These are phyloP conservation scores for Alnus glutinosa DNA, from an alignment of 306 rosid genomes.

Conservation along the genomic window DNA sequence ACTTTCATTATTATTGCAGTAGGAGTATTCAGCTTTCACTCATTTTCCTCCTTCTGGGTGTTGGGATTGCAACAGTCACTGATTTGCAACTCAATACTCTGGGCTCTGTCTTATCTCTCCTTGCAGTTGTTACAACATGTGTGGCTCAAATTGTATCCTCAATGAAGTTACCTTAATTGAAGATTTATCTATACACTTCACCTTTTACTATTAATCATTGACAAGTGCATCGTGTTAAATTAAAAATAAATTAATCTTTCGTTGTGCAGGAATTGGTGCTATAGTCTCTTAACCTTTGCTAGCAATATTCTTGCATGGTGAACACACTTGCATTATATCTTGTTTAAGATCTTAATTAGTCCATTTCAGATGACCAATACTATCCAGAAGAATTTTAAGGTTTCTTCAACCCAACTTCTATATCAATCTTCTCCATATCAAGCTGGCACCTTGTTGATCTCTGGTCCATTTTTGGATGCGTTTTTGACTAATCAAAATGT, in stretches of 20 bases:
- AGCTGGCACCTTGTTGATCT: conserved; percentile 72
- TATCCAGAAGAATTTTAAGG: conserved; percentile 92
- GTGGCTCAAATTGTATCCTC: conserved; percentile 99
- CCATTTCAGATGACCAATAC: conserved; percentile 89
- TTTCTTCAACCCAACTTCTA: conserved; percentile 95
- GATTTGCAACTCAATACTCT: conserved; percentile 90
- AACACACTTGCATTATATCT: conserved; percentile 4
- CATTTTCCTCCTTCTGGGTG: conserved; percentile 76
- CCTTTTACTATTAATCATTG: neutral
- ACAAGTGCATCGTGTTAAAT: neutral
- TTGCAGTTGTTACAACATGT: conserved; percentile 87
- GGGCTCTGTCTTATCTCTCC: conserved; percentile 80
- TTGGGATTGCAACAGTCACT: conserved; percentile 92
- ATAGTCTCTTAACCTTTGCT: conserved; percentile 13
- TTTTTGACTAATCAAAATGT: conserved; percentile 75
- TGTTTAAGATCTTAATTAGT: conserved; percentile 60
- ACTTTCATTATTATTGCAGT: conserved; percentile 54
- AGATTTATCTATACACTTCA: neutral
- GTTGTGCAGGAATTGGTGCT: neutral
- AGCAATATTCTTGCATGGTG: neutral
- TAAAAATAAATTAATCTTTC: neutral
- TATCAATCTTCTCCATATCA: conserved; percentile 95
- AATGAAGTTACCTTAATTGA: conserved; percentile 16
- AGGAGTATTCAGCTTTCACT: conserved; percentile 81
- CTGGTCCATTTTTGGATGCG: conserved; percentile 86